These are phyloP conservation scores for Aspergillus heteromorphus DNA, from an alignment of 495 filamentous ascomycete genomes.

Conservation along the genomic window DNA sequence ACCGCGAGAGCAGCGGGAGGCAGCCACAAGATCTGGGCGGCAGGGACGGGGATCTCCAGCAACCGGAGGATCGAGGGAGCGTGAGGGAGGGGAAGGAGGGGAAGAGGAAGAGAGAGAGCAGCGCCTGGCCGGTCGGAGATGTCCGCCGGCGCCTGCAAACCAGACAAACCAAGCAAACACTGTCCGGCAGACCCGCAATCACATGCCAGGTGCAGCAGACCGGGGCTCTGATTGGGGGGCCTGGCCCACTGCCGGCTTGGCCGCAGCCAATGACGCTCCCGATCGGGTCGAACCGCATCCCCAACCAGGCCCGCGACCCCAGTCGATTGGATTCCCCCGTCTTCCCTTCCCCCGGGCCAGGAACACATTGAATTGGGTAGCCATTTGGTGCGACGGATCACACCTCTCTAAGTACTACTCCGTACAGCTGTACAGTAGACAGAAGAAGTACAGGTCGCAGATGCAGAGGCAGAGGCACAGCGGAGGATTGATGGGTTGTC, in stretches of 20 bases:
- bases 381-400: no score
- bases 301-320: no score
- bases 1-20: background rate
- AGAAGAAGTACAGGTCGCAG: no score
- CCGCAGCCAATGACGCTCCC: background rate
- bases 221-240: background rate
- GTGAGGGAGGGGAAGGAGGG: background rate
- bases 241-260: background rate
- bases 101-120: no score
- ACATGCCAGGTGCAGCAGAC: background rate
- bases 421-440: no score
- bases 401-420: no score
- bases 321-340: background rate
- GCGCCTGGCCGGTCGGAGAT: no score
- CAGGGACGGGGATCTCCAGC: background rate
- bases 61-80: background rate
- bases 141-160: background rate
- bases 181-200: background rate
- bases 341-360: no score
- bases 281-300: constrained; percentile 1
- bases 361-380: no score
- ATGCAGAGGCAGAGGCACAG: no score
- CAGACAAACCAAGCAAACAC: background rate
- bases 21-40: background rate
- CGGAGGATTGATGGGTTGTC: no score